Conservation (phyloP, 1,284 basidiomycete genomes). For the Inonotus obliquus region DNA sequence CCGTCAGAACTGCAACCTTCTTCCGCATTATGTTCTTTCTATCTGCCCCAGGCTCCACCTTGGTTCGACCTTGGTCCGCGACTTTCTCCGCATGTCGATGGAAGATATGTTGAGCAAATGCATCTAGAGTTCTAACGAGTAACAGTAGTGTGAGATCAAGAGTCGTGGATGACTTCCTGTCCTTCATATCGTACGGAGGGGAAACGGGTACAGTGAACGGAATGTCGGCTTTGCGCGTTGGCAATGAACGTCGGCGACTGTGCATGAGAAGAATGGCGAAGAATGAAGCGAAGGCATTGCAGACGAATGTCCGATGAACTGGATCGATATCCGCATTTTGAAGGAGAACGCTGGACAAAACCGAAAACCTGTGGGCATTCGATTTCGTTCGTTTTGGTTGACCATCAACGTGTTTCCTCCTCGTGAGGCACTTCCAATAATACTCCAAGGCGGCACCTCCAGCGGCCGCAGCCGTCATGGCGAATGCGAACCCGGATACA, state of each 20-base stretch:
- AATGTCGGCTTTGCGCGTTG: slow-evolving; percentile 15
- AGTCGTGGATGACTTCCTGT: slow-evolving; percentile 43
- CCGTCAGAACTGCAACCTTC: slow-evolving; percentile 32
- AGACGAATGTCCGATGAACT: slow-evolving; percentile 49
- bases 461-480: slow-evolving; percentile 56
- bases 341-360: not conserved
- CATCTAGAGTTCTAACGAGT: slow-evolving; percentile 66
- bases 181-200: not conserved
- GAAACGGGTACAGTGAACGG: slow-evolving; percentile 21
- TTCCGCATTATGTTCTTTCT: not conserved
- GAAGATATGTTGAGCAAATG: slow-evolving; percentile 47
- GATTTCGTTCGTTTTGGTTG: slow-evolving; percentile 11
- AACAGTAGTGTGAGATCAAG: slow-evolving; percentile 65
- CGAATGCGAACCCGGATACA: slow-evolving; percentile 59
- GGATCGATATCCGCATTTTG: slow-evolving; percentile 4
- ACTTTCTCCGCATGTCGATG: slow-evolving; percentile 21
- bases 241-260: slow-evolving; percentile 31
- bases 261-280: slow-evolving; percentile 54
- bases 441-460: slow-evolving; percentile 53
- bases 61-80: slow-evolving; percentile 23
- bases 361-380: not conserved
- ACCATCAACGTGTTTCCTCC: not conserved
- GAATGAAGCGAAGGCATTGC: slow-evolving; percentile 53
- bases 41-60: slow-evolving; percentile 5
- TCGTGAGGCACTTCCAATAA: slow-evolving; percentile 37